These are phyloP conservation scores for Nepenthes alata DNA, from an alignment of 179 eudicot species.

Conservation along the genomic window DNA sequence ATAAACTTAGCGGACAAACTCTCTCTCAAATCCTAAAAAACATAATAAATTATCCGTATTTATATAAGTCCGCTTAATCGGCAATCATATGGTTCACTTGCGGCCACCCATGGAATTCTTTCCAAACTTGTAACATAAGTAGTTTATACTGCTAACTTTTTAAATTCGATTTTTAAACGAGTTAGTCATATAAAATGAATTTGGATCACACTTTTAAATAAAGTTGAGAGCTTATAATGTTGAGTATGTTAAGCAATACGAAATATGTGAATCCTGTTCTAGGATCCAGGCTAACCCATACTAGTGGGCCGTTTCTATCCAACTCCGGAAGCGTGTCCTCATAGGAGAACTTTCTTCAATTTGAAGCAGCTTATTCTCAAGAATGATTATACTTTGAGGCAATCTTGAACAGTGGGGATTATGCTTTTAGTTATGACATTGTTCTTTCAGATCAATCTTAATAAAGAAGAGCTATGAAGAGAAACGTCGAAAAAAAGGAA, in stretches of 20 bases:
- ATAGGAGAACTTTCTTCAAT: slow-evolving; percentile 45
- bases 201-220: no score
- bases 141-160: no score
- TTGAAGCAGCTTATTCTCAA: slow-evolving; percentile 50
- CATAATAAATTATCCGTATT: no score
- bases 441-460: slow-evolving; percentile 41
- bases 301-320: slow-evolving; percentile 56
- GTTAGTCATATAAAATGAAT: no score
- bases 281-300: slow-evolving; percentile 42
- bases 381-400: slow-evolving; percentile 47
- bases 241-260: slow-evolving; percentile 38
- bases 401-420: slow-evolving; percentile 37
- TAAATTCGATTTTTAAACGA: no score
- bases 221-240: slow-evolving; percentile 22
- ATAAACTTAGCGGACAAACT: no score
- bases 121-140: no score
- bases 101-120: no score
- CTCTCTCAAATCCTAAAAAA: no score
- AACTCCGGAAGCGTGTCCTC: slow-evolving; percentile 50
- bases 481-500: slow-evolving; percentile 37
- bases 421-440: slow-evolving; percentile 36
- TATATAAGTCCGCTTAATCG: no score
- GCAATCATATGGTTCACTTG: no score
- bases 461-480: slow-evolving; percentile 63
- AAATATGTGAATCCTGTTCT: slow-evolving; percentile 43